These are phyloP conservation scores for Coemansia sp. DNA, from an alignment of 192 early-diverging fungal genomes.

Conservation along the genomic window DNA sequence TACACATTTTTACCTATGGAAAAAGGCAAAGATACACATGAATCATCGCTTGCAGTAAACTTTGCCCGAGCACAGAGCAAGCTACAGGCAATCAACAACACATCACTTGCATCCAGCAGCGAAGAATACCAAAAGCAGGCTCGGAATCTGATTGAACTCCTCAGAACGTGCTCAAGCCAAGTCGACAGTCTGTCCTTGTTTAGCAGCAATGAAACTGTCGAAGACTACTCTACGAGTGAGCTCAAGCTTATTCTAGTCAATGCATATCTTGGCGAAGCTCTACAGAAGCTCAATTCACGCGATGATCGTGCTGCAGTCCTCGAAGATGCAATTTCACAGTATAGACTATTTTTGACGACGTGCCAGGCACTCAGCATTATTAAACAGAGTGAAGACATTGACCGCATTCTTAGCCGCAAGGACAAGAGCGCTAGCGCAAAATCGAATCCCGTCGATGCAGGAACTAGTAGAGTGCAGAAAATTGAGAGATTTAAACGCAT, in stretches of 20 bases:
- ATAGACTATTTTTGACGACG: slow-evolving; percentile 24
- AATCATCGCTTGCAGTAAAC: slow-evolving; percentile 22
- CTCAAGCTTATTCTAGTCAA: slow-evolving; percentile 54
- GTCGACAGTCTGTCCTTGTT: slow-evolving; percentile 65
- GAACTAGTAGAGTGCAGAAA: slow-evolving; percentile 26
- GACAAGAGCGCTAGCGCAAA: slow-evolving; percentile 18
- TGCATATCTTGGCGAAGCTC: slow-evolving; percentile 39
- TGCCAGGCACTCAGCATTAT: slow-evolving; percentile 24
- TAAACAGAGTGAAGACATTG: slow-evolving; percentile 50
- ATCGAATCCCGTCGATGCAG: slow-evolving; percentile 18
- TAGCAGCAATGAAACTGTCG: slow-evolving; percentile 81
- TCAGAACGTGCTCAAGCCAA: slow-evolving; percentile 24
- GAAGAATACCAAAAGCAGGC: slow-evolving; percentile 39
- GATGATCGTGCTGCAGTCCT: slow-evolving; percentile 13
- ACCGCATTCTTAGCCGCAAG: slow-evolving; percentile 57
- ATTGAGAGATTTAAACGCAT: slow-evolving; percentile 53
- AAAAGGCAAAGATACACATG: background rate
- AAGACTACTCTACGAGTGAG: slow-evolving; percentile 83
- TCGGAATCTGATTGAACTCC: slow-evolving; percentile 12
- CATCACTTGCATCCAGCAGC: slow-evolving; percentile 27
- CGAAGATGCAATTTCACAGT: slow-evolving; percentile 15
- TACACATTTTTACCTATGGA: background rate
- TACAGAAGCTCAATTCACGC: slow-evolving; percentile 24
- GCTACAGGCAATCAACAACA: slow-evolving; percentile 22
- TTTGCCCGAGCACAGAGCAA: slow-evolving; percentile 43